phyloP scores from a whole-genome alignment of 2,329 filamentous ascomycete genomes.

The Tricladium varicosporioides region DNA sequence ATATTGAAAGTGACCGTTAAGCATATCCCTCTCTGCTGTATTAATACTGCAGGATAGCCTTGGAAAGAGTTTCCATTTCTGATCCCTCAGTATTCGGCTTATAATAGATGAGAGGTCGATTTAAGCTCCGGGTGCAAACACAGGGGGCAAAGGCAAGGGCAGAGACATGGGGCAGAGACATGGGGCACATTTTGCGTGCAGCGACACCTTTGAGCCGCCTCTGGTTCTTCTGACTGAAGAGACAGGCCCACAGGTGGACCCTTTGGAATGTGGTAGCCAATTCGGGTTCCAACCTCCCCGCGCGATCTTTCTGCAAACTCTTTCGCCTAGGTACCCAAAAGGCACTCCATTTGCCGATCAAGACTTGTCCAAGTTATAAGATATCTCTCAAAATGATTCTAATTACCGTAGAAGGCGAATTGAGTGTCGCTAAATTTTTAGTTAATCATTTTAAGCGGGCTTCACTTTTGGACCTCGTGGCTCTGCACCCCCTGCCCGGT shows the following conservation, averaged over 20 bases:
- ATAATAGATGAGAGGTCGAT: slow-evolving; percentile 7
- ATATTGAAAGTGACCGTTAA: not conserved
- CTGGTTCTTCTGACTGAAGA: not conserved
- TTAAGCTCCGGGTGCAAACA: slow-evolving; percentile 1
- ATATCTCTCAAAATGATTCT: not conserved
- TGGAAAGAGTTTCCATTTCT: slow-evolving; percentile 4
- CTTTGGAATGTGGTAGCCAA: not conserved
- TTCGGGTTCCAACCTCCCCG: not conserved
- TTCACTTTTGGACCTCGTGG: no score
- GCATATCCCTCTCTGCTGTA: not conserved
- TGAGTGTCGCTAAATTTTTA: no score
- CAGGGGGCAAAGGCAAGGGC: not conserved
- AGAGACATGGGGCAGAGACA: not conserved
- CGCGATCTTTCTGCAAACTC: not conserved
- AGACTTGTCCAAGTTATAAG: not conserved
- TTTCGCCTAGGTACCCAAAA: not conserved
- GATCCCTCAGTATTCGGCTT: not conserved
- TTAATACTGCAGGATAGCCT: not conserved
- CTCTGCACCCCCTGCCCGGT: no score
- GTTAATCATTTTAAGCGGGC: no score
- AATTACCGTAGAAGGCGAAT: no score
- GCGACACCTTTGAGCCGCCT: not conserved
- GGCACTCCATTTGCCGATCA: not conserved
- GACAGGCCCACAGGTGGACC: not conserved
- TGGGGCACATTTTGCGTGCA: not conserved